A percentile compares a stretch with the other conserved stretches of the same genome.
These are phyloP conservation scores for Hanseniaspora guilliermondii DNA, from an alignment of 805 yeast genomes.

Conservation along the genomic window DNA sequence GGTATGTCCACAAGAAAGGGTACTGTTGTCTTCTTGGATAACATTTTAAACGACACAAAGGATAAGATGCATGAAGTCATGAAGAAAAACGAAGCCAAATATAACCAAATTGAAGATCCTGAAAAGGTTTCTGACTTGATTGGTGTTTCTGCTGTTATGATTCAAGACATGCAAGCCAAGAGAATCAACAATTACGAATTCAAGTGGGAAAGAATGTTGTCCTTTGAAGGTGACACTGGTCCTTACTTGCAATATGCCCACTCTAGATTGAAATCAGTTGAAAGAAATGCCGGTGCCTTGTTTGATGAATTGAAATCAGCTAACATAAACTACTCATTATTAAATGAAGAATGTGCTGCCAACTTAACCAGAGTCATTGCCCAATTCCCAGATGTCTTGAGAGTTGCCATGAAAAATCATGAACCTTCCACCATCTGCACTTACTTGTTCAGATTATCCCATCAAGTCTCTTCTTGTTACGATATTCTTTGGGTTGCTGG, in stretches of 20 bases:
- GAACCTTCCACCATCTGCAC: constrained; percentile 95
- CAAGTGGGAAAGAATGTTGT: constrained; percentile 95
- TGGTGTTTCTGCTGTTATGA: constrained; percentile 96
- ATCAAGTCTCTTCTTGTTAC: constrained; percentile 90
- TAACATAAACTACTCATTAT: constrained; percentile 45
- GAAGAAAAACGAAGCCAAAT: constrained; percentile 82
- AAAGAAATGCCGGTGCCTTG: constrained; percentile 59
- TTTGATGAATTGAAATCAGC: constrained; percentile 31
- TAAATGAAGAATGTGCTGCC: constrained; percentile 56
- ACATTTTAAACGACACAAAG: constrained; percentile 83
- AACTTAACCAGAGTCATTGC: constrained; percentile 65
- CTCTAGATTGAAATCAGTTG: constrained; percentile 88
- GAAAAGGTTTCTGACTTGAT: constrained; percentile 88
- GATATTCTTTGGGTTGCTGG: constrained; percentile 95
- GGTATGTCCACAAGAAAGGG: constrained; percentile 99
- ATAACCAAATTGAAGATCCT: constrained; percentile 85
- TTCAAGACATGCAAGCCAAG: constrained; percentile 97
- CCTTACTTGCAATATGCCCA: constrained; percentile 98
- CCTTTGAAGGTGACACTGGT: constrained; percentile 98
- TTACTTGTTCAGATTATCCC: constrained; percentile 81
- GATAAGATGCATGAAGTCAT: constrained; percentile 92
- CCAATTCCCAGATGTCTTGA: constrained; percentile 82
- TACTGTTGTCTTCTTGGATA: constrained; percentile 94
- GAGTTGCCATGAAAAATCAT: constrained; percentile 66
- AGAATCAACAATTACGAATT: constrained; percentile 92